Conservation (phyloP, 331 rosid species). For the Malus hybrid region DNA sequence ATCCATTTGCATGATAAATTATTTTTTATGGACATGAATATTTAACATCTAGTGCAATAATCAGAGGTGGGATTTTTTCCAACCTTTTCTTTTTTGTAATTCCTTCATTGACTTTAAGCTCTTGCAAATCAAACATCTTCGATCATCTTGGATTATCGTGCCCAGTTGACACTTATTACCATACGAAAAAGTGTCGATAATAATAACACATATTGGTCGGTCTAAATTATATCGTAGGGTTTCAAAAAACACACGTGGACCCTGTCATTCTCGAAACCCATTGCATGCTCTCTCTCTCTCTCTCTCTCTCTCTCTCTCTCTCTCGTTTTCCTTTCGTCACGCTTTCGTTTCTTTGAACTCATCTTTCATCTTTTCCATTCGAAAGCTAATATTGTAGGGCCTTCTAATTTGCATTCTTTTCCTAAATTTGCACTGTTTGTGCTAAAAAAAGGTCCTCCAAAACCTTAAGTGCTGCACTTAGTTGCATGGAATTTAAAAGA, state of each 20-base stretch:
- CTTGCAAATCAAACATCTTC: conserved; percentile 21
- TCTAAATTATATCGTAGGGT: conserved; percentile 53
- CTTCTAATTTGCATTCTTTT: conserved; percentile 14
- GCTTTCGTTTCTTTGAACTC: conserved; percentile 41
- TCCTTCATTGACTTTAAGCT: conserved; percentile 59
- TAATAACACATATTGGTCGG: conserved; percentile 18
- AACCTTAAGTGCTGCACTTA: conserved; percentile 50
- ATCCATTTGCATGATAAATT: neutral
- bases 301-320: neutral
- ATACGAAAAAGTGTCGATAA: conserved; percentile 43
- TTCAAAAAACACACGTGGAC: conserved; percentile 67
- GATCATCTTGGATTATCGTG: conserved; percentile 37
- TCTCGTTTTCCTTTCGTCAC: conserved; percentile 37
- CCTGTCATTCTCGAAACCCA: conserved; percentile 51
- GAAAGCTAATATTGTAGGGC: conserved; percentile 32
- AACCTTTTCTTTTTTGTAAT: conserved; percentile 22
- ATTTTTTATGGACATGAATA: conserved; percentile 1
- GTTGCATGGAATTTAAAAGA: conserved; percentile 32
- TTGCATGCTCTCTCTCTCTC: conserved; percentile 37
- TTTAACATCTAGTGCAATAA: conserved; percentile 16
- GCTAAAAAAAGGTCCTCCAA: conserved; percentile 37
- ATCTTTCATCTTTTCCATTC: conserved; percentile 1
- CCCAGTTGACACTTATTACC: conserved; percentile 47
- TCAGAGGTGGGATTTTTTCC: conserved; percentile 36
- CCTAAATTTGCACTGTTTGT: conserved; percentile 7